Conservation (phyloP, 257 asterid genomes). For the Ligustrum vulgare region DNA sequence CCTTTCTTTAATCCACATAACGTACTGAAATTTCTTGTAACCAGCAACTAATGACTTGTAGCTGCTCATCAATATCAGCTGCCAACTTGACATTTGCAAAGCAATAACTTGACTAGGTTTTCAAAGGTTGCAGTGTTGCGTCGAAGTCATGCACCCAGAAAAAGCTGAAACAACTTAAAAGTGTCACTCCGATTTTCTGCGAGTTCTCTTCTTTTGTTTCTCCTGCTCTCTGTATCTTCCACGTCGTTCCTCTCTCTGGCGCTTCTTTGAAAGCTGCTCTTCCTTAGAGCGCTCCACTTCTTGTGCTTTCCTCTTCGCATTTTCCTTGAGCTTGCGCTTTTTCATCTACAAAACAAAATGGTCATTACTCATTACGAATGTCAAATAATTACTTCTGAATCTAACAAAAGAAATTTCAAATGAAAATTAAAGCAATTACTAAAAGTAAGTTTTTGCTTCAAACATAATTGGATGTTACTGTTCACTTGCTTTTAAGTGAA, state of each 20-base stretch:
- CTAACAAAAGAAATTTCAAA: background rate
- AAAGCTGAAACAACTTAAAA: background rate
- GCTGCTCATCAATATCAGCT: background rate
- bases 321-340: slow-evolving; percentile 64
- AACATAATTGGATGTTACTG: no score
- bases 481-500: background rate
- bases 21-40: background rate
- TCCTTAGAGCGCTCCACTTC: slow-evolving; percentile 67
- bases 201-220: slow-evolving; percentile 67
- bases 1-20: background rate
- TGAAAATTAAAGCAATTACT: background rate
- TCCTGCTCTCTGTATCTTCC: slow-evolving; percentile 75
- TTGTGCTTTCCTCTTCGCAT: slow-evolving; percentile 54
- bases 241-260: slow-evolving; percentile 83
- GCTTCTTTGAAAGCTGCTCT: slow-evolving; percentile 73
- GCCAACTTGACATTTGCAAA: background rate
- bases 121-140: background rate
- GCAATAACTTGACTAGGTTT: background rate
- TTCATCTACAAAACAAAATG: slow-evolving; percentile 46
- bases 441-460: background rate
- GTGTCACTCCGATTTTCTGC: slow-evolving; percentile 41
- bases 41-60: background rate
- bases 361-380: background rate
- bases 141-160: background rate
- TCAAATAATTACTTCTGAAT: background rate